phyloP scores from a whole-genome alignment of 2,329 filamentous ascomycete genomes.

The Zasmidium cellare region DNA sequence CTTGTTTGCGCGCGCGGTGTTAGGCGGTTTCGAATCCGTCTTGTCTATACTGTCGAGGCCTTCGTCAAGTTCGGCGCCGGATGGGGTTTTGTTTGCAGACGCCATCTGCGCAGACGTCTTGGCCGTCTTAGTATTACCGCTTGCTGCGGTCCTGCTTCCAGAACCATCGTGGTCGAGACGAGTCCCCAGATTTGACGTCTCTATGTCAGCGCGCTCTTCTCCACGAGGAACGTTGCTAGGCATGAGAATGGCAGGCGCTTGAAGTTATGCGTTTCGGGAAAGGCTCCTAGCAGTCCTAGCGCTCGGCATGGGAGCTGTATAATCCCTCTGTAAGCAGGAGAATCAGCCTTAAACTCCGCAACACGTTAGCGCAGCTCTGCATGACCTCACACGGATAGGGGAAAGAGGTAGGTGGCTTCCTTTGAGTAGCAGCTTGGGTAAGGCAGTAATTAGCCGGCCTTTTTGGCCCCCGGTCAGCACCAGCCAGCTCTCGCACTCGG shows the following conservation, averaged over 20 bases:
- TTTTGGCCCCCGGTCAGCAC: not conserved
- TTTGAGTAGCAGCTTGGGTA: not conserved
- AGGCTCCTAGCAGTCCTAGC: not conserved
- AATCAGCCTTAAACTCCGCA: not conserved
- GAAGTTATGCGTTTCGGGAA: conserved; percentile 5
- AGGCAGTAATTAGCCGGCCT: not conserved
- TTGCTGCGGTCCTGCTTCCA: not conserved
- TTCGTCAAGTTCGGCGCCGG: not conserved
- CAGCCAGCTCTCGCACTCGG: not conserved
- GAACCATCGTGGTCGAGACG: conserved; percentile 5
- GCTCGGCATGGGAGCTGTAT: conserved; percentile 1
- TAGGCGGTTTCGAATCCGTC: not conserved
- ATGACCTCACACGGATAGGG: not conserved
- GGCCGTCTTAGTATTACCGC: not conserved
- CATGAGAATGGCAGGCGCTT: conserved; percentile 1
- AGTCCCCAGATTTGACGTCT: conserved; percentile 2
- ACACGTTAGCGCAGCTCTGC: not conserved
- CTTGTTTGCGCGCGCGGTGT: not conserved
- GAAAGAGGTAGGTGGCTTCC: not conserved
- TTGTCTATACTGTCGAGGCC: conserved; percentile 1
- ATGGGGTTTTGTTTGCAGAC: conserved; percentile 1
- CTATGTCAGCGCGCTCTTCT: conserved; percentile 4
- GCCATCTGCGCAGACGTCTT: conserved; percentile 4
- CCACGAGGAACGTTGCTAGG: not conserved
- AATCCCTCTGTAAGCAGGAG: conserved; percentile 3